These are phyloP conservation scores for Hemisphaericaspora subhashii DNA, from an alignment of 1,139 yeast genomes.

Conservation along the genomic window DNA sequence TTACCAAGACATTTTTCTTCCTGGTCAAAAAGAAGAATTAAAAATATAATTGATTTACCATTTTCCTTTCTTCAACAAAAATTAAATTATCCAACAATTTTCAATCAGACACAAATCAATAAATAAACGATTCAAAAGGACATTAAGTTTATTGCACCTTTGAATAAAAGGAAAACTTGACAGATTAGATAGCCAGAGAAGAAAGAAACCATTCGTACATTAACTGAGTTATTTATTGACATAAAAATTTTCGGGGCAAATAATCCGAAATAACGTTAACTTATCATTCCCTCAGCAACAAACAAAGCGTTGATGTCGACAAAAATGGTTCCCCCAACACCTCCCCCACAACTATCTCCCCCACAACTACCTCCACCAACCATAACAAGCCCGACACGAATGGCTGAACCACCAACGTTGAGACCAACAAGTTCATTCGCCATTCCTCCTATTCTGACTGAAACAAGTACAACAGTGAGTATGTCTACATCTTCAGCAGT, in stretches of 20 bases:
- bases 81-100: too few relatives aligned
- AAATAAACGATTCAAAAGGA: not conserved
- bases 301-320: not conserved
- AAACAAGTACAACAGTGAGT: conserved; percentile 1
- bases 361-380: conserved; percentile 1
- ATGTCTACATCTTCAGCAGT: conserved; percentile 1
- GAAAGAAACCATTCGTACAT: too few relatives aligned
- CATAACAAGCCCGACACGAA: not conserved
- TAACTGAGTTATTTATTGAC: too few relatives aligned
- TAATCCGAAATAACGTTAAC: too few relatives aligned
- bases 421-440: conserved; percentile 1
- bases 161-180: too few relatives aligned
- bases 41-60: not conserved
- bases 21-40: not conserved
- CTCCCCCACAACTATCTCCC: conserved; percentile 1
- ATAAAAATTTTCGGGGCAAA: not conserved
- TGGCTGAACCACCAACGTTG: not conserved
- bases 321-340: conserved; percentile 3
- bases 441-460: not conserved
- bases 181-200: too few relatives aligned
- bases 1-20: conserved; percentile 1
- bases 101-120: not conserved
- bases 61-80: not conserved
- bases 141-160: too few relatives aligned
- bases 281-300: not conserved